These are phyloP conservation scores for Termitomyces bulborhizus DNA, from an alignment of 768 basidiomycete genomes.

Conservation along the genomic window DNA sequence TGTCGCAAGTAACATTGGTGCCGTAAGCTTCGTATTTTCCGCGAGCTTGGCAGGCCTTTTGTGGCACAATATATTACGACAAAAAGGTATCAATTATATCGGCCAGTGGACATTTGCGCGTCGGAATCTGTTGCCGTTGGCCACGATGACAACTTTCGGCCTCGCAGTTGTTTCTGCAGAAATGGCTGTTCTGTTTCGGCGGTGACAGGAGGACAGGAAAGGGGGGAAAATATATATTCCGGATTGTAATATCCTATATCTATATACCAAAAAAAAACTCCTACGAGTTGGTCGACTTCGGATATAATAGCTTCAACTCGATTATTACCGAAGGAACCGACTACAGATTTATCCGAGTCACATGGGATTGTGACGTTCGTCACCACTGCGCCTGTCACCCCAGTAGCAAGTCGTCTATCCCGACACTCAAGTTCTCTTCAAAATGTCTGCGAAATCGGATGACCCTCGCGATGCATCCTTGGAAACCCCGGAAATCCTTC, in stretches of 20 bases:
- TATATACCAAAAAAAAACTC: neutral
- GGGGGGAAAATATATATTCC: neutral
- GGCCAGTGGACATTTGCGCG: conserved; percentile 58
- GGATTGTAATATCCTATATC: neutral
- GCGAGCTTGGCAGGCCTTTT: conserved; percentile 89
- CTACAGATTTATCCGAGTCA: no score
- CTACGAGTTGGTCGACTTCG: no score
- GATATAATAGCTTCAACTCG: no score
- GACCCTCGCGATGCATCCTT: conserved; percentile 65
- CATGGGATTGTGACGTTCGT: neutral
- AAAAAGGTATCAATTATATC: conserved; percentile 61
- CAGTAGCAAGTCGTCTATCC: neutral
- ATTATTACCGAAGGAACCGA: neutral
- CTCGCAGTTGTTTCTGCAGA: conserved; percentile 71
- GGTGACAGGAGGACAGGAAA: neutral
- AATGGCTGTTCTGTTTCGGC: conserved; percentile 50
- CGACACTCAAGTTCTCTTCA: neutral
- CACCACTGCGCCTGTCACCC: neutral
- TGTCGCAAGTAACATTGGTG: conserved; percentile 88
- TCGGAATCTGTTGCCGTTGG: conserved; percentile 66
- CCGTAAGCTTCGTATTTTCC: conserved; percentile 85
- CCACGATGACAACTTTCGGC: conserved; percentile 60
- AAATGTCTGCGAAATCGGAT: conserved; percentile 34
- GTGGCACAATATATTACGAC: conserved; percentile 69
- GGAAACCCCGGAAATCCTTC: conserved; percentile 52